Evolutionary conservation across 306 rosid species (phyloP), one percentile per base, ranked within the genome.

Genomic region (Luffa acutangula): DNA sequence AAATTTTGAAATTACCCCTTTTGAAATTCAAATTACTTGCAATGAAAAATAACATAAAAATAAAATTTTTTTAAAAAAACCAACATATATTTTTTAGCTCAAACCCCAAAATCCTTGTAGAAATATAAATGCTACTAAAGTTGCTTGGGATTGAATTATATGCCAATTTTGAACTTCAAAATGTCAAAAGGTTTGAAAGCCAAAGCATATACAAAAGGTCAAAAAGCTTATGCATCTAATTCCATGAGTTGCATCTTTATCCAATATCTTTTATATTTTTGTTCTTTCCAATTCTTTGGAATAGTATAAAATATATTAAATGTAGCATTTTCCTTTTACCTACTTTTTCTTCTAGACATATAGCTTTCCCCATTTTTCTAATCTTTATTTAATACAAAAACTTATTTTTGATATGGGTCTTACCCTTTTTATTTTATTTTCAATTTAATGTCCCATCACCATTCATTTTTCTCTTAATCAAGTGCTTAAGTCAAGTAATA

Each of bases 201-300:
- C 56, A 71, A 43, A 70, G 76, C 76, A 70, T 41, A 43, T 70
- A 39, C 25, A 70, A 70, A 43, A 43, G 77, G 77, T 72, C 58
- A 72, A 72, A 72, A 72, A 72, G 58, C 13, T 48, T 0, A 2
- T 18, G 52, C 15, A 39, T 39, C 51, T 11, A 41, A 37, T 67
- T 67, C 51, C 51, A 36, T 66, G 49, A 66, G 12, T 69, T 18
- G 7, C 33, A 9, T 7, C 15, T 43, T 20, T n/a, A 71, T 71
- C 39, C 76, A 45, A 71, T 46, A 46, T 45, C 7, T 69, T 69
- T 34, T 33, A 20, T 67, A 39, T 42, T n/a, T 67, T 41, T 6
- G 9, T n/a, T 42, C 53, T 7, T 66, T 37, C 31, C 9, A 66
- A 37, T 39, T 14, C 25, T 66, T 66, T 13, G 73, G 73, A 64